Base-by-base conservation (phyloP, 116 monocot species). In the Phalaenopsis hybrid region DNA sequence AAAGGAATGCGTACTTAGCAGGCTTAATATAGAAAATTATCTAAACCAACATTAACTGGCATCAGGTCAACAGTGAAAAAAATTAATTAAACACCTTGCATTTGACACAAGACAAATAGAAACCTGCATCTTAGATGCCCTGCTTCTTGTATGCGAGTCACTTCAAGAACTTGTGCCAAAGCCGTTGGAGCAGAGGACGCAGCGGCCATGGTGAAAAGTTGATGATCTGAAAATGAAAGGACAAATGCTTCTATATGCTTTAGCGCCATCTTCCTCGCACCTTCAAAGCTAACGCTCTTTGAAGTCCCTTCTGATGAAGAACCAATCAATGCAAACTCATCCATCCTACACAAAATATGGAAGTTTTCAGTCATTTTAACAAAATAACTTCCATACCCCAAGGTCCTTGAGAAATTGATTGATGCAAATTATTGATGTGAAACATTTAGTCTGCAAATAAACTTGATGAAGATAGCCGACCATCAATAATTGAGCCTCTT, bases 101-200 rank as follows among this genome's bases (percentile, higher is more conserved):
- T 55, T 12, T 15, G 12, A 55, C 15, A 55, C 55, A 55, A 55
- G 15, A 17, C 55, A 55, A 49, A 80, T 7, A 21, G 48, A 81
- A 75, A 97, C 97, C 97, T 97, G 97, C 97, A 97, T 93, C 97
- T 89, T 59, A 97, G 87, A 86, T 97, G 91, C 4, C 96, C 96
- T 79, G 94, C 96, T 91, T 96, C 96, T 83, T 91, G 96, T 81
- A 94, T 96, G 57, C 88, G 92, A 73, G 87, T 91, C 28, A 82
- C 81, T 84, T 96, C 96, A 63, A 86, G 85, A 79, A 92, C 85
- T 59, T 88, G 89, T 50, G 84, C 68, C 74, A 96, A 86, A 16
- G 87, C 83, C 65, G 90, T 89, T 61, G 96, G 85, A 77, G 91
- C 82, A 28, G 91, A 91, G 68, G 96, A 96, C 16, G 89, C 78